Base-by-base conservation (phyloP, 23 red algal genomes). In the Gracilariopsis chorda region DNA sequence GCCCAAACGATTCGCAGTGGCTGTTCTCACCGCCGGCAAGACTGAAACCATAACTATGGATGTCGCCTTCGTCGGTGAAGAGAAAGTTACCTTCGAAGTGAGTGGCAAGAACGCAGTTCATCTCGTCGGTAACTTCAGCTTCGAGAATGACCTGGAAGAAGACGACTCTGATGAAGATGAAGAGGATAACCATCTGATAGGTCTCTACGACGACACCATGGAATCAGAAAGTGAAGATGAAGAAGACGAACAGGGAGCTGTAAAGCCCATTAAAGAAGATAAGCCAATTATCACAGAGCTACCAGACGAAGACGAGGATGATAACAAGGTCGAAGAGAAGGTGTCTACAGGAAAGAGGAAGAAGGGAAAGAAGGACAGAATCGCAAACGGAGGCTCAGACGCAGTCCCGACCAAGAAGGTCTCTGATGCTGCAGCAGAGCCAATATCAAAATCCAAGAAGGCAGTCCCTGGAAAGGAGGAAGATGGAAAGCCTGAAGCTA, bases 31-130 rank as follows among this genome's bases (percentile, higher is more conserved):
- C 3, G 91, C 91, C 3, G 91, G 91, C 23, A 78, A 51, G 40
- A 87, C 48, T 7, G 91, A 94, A 63, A 86, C 61, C 53, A 35
- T 68, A 27, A 67, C 58, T 24, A 74, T 94, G 70, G 91, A 86
- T 27, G 48, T 87, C 14, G 24, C 28, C 7, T 86, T 94, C 55
- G 59, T 85, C 10, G 72, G 80, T 12, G 91, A 94, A 24, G 91
- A 87, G 32, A 86, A 68, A 33, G 44, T 86, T n/a, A 68, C 32
- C 17, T 85, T 94, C 35, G 80, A 85, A 39, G 91, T 94, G 21
- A 72, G 48, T 20, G 91, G 91, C 4, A 86, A 85, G 45, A 94
- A 94, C 51, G 21, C 62, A 2, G 91, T 94, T 4, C 91, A 94
- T 33, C 70, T 94, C 7, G 82, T 86, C 10, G 91, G 91, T 7